Conservation (phyloP, 2,329 filamentous ascomycete species). For the Thermomyces lanuginosus region DNA sequence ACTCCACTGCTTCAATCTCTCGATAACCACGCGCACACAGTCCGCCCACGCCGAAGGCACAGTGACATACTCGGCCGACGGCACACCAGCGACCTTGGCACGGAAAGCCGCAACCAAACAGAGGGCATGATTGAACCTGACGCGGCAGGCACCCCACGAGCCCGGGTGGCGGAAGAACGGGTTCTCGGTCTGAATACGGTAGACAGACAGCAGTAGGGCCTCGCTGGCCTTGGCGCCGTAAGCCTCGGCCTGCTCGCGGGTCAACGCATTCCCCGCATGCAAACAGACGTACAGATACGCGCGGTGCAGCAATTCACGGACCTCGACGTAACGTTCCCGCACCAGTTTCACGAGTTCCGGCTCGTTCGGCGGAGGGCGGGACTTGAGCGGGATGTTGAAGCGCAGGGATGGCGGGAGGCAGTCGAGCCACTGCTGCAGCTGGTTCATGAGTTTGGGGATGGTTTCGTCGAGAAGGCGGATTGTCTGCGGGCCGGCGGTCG, state of each 20-base stretch:
- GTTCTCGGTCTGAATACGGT: slow-evolving; percentile 13
- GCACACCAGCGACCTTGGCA: slow-evolving; percentile 8
- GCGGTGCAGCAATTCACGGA: slow-evolving; percentile 12
- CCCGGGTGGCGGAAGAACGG: slow-evolving; percentile 14
- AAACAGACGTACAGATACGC: slow-evolving; percentile 13
- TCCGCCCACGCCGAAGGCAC: slow-evolving; percentile 11
- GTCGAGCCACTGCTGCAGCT: slow-evolving; percentile 13
- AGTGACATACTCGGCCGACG: slow-evolving; percentile 10
- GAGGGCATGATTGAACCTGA: slow-evolving; percentile 13
- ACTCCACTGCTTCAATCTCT: slow-evolving; percentile 11
- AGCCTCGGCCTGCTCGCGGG: slow-evolving; percentile 7
- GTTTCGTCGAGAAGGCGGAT: slow-evolving; percentile 9
- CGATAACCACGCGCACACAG: slow-evolving; percentile 11
- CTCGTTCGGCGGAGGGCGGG: slow-evolving; percentile 8
- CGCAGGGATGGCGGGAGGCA: slow-evolving; percentile 11
- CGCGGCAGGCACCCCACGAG: slow-evolving; percentile 13
- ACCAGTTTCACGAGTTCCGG: slow-evolving; percentile 12
- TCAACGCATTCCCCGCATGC: slow-evolving; percentile 8
- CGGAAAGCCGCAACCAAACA: slow-evolving; percentile 12
- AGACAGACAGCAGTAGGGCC: slow-evolving; percentile 10
- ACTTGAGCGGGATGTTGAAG: slow-evolving; percentile 12
- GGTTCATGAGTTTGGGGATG: slow-evolving; percentile 9
- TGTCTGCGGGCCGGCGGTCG: slow-evolving; percentile 7
- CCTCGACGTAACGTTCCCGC: slow-evolving; percentile 13
- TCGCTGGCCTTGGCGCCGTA: slow-evolving; percentile 12